Base-by-base conservation (phyloP, 768 basidiomycete genomes). In the Mycena metata region DNA sequence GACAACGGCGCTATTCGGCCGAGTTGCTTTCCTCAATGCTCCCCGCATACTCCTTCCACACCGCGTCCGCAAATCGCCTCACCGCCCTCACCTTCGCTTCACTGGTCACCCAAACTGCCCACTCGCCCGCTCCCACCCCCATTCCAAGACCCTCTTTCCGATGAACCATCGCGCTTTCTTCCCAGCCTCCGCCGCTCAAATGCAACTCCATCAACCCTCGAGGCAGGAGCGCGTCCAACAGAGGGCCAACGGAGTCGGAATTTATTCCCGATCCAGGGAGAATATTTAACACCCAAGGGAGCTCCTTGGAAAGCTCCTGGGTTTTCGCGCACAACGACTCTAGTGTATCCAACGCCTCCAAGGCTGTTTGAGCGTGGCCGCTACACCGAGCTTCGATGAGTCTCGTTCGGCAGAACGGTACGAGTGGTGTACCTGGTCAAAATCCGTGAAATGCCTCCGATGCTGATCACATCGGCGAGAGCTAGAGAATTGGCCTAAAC, bases 201-300 rank as follows among this genome's bases (percentile, higher is more conserved):
- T 95, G 94, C 1, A 95, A 81, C 76, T 95, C 93, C 24, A 79
- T 79, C 24, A 93, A 76, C 8, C 90, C 91, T 26, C 84, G 78
- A 0, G 89, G 86, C 24, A 88, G 72, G 42, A 94, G 80, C 21
- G 78, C 71, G 23, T 83, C 72, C 56, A 93, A 79, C 39, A 95
- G 51, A 13, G 70, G 58, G 1, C 79, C 75, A n/a, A 90, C 79
- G 1, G 87, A 93, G 11, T 80, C 73, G 9, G 83, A 75, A 70
- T 91, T 93, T 61, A 95, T 88, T 1, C 94, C 93, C 13, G 92
- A 91, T 5, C 94, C 94, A 3, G 92, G 90, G 69, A 95, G 85
- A 55, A 96, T 85, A 11, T 79, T 83, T 49, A 85, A 73, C 4
- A 78, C 80, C 80, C 81, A 83, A 15, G 78, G 74, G 45, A 80